These are phyloP conservation scores for Penicillium mononematosum DNA, from an alignment of 495 filamentous ascomycete species.

Conservation along the genomic window DNA sequence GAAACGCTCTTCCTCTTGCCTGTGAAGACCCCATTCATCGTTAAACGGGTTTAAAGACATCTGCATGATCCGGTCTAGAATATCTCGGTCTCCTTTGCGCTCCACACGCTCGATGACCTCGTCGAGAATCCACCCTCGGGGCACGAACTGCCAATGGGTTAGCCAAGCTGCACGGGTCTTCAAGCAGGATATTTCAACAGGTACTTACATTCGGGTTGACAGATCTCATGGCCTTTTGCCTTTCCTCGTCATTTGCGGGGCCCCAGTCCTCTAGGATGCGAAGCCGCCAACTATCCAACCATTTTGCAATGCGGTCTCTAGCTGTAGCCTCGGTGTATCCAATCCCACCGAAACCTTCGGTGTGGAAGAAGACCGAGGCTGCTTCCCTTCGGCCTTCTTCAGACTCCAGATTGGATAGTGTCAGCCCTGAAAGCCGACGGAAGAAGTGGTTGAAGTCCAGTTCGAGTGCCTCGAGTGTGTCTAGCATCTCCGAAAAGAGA, in stretches of 20 bases:
- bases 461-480: constrained; percentile 73
- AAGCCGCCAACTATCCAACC: constrained; percentile 70
- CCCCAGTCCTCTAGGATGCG: constrained; percentile 73
- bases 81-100: constrained; percentile 73
- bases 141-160: constrained; percentile 58
- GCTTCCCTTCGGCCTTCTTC: constrained; percentile 55
- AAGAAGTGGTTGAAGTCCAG: constrained; percentile 94
- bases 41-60: constrained; percentile 81
- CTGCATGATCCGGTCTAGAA: constrained; percentile 71
- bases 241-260: constrained; percentile 53
- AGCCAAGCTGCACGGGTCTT: constrained; percentile 1
- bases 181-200: neutral
- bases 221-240: constrained; percentile 70
- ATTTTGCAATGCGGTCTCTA: constrained; percentile 62
- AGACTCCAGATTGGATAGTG: constrained; percentile 57
- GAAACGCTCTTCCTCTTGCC: constrained; percentile 76
- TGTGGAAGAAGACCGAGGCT: constrained; percentile 69
- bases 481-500: constrained; percentile 76
- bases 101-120: constrained; percentile 88
- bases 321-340: constrained; percentile 59
- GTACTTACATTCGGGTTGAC: constrained; percentile 74
- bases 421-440: constrained; percentile 63
- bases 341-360: constrained; percentile 57
- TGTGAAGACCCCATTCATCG: constrained; percentile 69
- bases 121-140: constrained; percentile 87